phyloP scores from a whole-genome alignment of 495 filamentous ascomycete species.

The Xeromyces bisporus region DNA sequence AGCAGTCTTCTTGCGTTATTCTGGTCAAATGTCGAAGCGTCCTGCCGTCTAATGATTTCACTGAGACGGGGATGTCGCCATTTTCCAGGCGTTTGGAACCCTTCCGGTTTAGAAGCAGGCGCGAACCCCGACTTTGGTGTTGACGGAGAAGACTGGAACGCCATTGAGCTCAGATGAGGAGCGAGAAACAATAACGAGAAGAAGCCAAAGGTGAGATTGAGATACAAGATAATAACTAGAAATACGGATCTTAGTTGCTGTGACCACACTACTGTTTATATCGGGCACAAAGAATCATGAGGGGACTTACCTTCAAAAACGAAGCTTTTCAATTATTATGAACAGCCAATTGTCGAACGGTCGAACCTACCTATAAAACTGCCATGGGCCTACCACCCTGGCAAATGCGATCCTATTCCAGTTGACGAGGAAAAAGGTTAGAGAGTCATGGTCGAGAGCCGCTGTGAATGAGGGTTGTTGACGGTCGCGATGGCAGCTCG shows the following conservation, averaged over 20 bases:
- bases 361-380: neutral
- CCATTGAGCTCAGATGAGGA: constrained; percentile 20
- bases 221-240: constrained; percentile 2
- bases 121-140: constrained; percentile 42
- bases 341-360: too few relatives aligned
- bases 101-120: constrained; percentile 27
- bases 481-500: too few relatives aligned
- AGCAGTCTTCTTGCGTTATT: constrained; percentile 46
- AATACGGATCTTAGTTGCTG: neutral
- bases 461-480: too few relatives aligned
- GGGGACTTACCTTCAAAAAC: neutral
- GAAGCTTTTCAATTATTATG: too few relatives aligned
- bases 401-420: too few relatives aligned
- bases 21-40: constrained; percentile 54
- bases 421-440: too few relatives aligned
- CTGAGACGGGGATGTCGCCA: constrained; percentile 74
- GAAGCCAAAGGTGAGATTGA: neutral
- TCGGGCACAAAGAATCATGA: neutral
- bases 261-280: neutral
- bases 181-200: neutral
- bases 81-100: constrained; percentile 50
- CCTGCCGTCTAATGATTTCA: constrained; percentile 60
- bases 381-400: too few relatives aligned
- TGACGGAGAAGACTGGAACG: constrained; percentile 30
- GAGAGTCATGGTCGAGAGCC: too few relatives aligned